Base-by-base conservation (phyloP, 768 basidiomycete species). In the Podaxis mareebaensis region DNA sequence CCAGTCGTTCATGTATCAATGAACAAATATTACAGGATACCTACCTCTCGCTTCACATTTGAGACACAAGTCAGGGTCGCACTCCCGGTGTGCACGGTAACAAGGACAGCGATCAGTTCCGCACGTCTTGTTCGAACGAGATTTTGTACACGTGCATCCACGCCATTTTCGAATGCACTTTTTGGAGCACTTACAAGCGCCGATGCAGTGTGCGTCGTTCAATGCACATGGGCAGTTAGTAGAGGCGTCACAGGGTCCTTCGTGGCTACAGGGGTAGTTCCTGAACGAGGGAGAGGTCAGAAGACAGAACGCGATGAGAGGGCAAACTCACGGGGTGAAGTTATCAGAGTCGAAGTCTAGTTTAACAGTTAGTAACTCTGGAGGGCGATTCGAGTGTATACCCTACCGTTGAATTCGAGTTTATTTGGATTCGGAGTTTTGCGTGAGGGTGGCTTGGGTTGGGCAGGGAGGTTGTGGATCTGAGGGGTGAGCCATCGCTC, bases 41-140 rank as follows among this genome's bases (percentile, higher is more conserved):
- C 3, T 39, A 53, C 51, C 51, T 33, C 39, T 46, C 38, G 81
- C 77, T 70, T 79, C 72, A 65, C 84, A 86, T 1, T 52, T 67
- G 0, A 65, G 36, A 67, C 86, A 88, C 4, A 81, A 58, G 10
- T 83, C 83, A 17, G 85, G 85, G 63, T 83, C 77, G 64, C 86
- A 88, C 68, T 87, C 85, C 53, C 81, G 74, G 0, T 28, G 46
- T 0, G 67, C 26, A 5, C 40, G 55, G 1, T 38, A 57, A 70
- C 86, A 87, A 0, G 68, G 40, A 66, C 85, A 87, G 3, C 38
- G 60, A 0, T 53, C 44, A 0, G 24, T 30, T 44, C 69, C 71
- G 62, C 70, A 76, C 2, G 64, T 58, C 36, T 67, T 69, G 39
- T n/a, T 26, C 22, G 24, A 38, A 20, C 56, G 39, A 28, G 44